Evolutionary conservation across 257 asterid genomes (phyloP).

Genomic region (Nemophila menziesii): DNA sequence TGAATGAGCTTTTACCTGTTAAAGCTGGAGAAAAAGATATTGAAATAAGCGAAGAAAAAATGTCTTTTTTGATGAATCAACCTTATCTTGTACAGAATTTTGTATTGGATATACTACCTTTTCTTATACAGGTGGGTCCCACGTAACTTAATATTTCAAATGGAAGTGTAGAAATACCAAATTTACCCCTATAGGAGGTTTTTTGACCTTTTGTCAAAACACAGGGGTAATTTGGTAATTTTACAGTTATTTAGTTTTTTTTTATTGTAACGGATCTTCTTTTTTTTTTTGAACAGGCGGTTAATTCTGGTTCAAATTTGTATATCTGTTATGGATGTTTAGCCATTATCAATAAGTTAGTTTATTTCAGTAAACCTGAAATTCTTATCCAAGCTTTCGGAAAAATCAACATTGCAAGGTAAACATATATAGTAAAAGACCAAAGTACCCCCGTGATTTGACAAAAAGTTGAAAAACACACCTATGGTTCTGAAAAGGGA

Average conservation of each 20-base stretch:
- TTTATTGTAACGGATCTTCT: slow-evolving; percentile 21
- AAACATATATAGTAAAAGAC: too few relatives aligned
- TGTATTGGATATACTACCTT: slow-evolving; percentile 79
- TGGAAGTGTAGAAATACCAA: too few relatives aligned
- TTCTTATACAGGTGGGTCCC: slow-evolving; percentile 59
- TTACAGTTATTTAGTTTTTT: slow-evolving; percentile 5
- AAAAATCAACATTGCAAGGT: slow-evolving; percentile 68
- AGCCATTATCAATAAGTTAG: slow-evolving; percentile 71
- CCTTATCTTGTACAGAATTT: slow-evolving; percentile 69
- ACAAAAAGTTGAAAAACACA: too few relatives aligned
- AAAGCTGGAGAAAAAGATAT: slow-evolving; percentile 33
- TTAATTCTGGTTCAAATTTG: slow-evolving; percentile 70
- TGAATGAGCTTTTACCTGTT: slow-evolving; percentile 78
- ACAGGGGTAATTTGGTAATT: slow-evolving; percentile 3
- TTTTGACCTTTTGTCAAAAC: too few relatives aligned
- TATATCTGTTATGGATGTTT: slow-evolving; percentile 71
- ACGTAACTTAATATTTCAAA: slow-evolving; percentile 6
- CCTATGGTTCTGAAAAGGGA: too few relatives aligned
- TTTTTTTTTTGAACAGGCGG: slow-evolving; percentile 64
- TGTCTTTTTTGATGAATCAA: slow-evolving; percentile 43
- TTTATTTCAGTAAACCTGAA: slow-evolving; percentile 60
- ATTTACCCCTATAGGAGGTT: too few relatives aligned
- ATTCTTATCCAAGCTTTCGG: slow-evolving; percentile 52
- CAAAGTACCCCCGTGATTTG: too few relatives aligned
- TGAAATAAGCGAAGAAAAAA: slow-evolving; percentile 47